Evolutionary conservation across 495 filamentous ascomycete species (phyloP).

Genomic region (Neurospora sp.): DNA sequence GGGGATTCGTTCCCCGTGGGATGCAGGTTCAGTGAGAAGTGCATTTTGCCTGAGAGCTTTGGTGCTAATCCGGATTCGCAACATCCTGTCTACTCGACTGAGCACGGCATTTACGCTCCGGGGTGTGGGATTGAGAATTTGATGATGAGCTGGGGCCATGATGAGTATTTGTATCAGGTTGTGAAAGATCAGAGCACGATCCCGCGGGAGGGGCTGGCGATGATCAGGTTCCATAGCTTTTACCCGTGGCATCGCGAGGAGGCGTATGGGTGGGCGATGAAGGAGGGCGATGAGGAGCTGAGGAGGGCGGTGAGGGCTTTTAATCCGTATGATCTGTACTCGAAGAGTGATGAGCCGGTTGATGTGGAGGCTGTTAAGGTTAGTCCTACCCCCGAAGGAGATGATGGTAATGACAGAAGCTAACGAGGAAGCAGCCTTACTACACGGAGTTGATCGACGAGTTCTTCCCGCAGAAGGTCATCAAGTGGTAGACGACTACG

Average conservation of each 20-base stretch:
- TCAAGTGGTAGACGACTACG: conserved; percentile 54
- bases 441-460: conserved; percentile 78
- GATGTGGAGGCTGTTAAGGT: conserved; percentile 64
- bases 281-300: conserved; percentile 69
- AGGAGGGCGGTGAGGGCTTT: conserved; percentile 73
- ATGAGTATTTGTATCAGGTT: conserved; percentile 84
- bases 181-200: conserved; percentile 67
- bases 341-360: conserved; percentile 76
- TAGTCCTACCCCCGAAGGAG: no score
- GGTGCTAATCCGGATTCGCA: conserved; percentile 55
- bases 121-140: conserved; percentile 73
- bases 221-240: conserved; percentile 86
- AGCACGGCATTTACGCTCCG: conserved; percentile 67
- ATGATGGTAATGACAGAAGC: no score
- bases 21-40: conserved; percentile 62
- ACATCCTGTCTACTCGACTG: conserved; percentile 57
- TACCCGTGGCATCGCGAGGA: conserved; percentile 81
- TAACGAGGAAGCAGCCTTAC: conserved; percentile 45
- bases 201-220: conserved; percentile 71
- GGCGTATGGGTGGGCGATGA: conserved; percentile 72
- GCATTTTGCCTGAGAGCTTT: conserved; percentile 74
- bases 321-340: conserved; percentile 87
- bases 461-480: conserved; percentile 66
- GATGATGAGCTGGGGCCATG: conserved; percentile 87
- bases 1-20: conserved; percentile 91